Evolutionary conservation across 192 early-diverging fungal genomes (phyloP).

Genomic region (Kickxella alabastrina): DNA sequence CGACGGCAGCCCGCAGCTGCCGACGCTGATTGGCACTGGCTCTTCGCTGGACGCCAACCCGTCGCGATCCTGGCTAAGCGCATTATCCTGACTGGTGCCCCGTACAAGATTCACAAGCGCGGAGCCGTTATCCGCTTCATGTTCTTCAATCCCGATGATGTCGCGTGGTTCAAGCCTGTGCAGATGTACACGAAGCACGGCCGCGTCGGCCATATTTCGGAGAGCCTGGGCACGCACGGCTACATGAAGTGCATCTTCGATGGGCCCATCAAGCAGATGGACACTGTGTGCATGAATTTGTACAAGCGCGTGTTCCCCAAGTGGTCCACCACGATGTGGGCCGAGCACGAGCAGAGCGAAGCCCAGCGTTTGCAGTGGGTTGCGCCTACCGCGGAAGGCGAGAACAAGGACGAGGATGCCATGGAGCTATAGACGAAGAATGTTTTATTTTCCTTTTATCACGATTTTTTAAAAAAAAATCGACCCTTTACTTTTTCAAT

Average conservation of each 20-base stretch:
- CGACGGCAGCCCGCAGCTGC: not conserved
- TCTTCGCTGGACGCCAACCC: constrained; percentile 69
- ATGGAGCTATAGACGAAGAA: constrained; percentile 23
- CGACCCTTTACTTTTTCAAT: not conserved
- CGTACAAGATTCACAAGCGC: constrained; percentile 91
- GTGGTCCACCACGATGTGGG: constrained; percentile 72
- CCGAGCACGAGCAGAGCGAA: constrained; percentile 26
- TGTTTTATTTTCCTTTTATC: not conserved
- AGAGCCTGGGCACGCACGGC: constrained; percentile 94
- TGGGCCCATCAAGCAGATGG: constrained; percentile 82
- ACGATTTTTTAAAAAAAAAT: not conserved
- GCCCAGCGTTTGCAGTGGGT: constrained; percentile 24
- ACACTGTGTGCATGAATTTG: constrained; percentile 93
- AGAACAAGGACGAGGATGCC: constrained; percentile 3
- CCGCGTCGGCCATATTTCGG: constrained; percentile 85
- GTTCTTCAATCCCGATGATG: constrained; percentile 94
- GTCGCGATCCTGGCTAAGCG: constrained; percentile 92
- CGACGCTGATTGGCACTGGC: constrained; percentile 75
- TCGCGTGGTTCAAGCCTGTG: constrained; percentile 94
- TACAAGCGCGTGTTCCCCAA: constrained; percentile 97
- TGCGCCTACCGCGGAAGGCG: constrained; percentile 2
- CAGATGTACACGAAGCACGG: constrained; percentile 90
- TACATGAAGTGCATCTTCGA: constrained; percentile 96
- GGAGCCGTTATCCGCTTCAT: constrained; percentile 92
- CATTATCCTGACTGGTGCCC: constrained; percentile 89